phyloP scores from a whole-genome alignment of 2,329 filamentous ascomycete species.

The Aspergillus jensenii region DNA sequence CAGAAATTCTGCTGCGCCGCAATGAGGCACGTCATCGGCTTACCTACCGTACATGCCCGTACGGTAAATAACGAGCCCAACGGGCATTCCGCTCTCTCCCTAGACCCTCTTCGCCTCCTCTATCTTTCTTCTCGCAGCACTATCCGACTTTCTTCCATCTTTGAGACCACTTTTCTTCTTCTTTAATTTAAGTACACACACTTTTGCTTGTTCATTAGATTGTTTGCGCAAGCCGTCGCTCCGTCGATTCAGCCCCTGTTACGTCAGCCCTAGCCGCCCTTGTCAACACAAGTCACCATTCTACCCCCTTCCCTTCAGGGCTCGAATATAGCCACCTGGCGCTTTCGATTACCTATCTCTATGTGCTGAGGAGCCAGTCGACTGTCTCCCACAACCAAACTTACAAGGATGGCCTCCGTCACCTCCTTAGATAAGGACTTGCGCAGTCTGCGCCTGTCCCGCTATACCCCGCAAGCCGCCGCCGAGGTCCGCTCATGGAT shows the following conservation, averaged over 20 bases:
- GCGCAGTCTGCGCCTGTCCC: conserved; percentile 85
- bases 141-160: neutral
- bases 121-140: neutral
- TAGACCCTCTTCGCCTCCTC: neutral
- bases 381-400: neutral
- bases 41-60: conserved; percentile 6
- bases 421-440: conserved; percentile 92
- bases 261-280: conserved; percentile 5
- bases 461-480: conserved; percentile 88
- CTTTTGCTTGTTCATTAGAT: neutral
- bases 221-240: neutral
- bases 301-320: conserved; percentile 1
- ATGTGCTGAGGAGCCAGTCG: conserved; percentile 3
- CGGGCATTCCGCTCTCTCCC: conserved; percentile 5
- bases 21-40: conserved; percentile 12
- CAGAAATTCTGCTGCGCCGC: conserved; percentile 8
- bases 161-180: neutral
- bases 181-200: neutral
- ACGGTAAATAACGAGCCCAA: conserved; percentile 13
- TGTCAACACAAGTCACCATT: conserved; percentile 4
- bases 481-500: conserved; percentile 86
- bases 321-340: neutral
- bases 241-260: neutral
- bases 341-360: neutral
- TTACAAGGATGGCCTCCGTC: conserved; percentile 77